A percentile compares a stretch with the other conserved stretches of the same genome.
phyloP scores from a whole-genome alignment of 2,329 filamentous ascomycete genomes.

The Lachnellula subtilissima region DNA sequence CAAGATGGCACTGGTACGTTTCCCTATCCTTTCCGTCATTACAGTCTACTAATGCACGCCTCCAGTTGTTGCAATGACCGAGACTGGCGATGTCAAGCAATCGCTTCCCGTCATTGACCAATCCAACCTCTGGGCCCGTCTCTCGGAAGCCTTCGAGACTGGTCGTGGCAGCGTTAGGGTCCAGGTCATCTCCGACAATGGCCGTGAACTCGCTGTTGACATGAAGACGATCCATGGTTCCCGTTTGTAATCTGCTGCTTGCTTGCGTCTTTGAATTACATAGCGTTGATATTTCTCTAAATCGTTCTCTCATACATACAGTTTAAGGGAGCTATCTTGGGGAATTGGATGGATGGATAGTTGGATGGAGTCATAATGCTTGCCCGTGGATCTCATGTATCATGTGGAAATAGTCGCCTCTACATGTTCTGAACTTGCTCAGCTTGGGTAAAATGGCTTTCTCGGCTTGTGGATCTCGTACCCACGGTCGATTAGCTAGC shows the following conservation, averaged over 20 bases:
- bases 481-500: conserved; percentile 14
- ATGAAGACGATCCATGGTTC: conserved; percentile 95
- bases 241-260: conserved; percentile 43
- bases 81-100: conserved; percentile 97
- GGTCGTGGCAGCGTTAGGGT: conserved; percentile 92
- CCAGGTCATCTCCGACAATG: conserved; percentile 90
- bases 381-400: background rate
- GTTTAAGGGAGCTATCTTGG: conserved; percentile 2
- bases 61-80: conserved; percentile 91
- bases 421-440: conserved; percentile 3
- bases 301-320: conserved; percentile 5
- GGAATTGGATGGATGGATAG: background rate
- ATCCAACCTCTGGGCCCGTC: conserved; percentile 78
- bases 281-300: conserved; percentile 6
- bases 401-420: background rate
- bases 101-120: conserved; percentile 89
- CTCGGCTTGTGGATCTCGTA: conserved; percentile 15
- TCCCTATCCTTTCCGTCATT: conserved; percentile 9
- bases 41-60: conserved; percentile 10
- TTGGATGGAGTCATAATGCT: background rate
- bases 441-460: background rate
- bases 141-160: conserved; percentile 78
- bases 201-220: conserved; percentile 93
- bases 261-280: conserved; percentile 14
- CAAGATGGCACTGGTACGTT: conserved; percentile 65